phyloP scores from a whole-genome alignment of 495 filamentous ascomycete species.

The Talaromyces adpressus region DNA sequence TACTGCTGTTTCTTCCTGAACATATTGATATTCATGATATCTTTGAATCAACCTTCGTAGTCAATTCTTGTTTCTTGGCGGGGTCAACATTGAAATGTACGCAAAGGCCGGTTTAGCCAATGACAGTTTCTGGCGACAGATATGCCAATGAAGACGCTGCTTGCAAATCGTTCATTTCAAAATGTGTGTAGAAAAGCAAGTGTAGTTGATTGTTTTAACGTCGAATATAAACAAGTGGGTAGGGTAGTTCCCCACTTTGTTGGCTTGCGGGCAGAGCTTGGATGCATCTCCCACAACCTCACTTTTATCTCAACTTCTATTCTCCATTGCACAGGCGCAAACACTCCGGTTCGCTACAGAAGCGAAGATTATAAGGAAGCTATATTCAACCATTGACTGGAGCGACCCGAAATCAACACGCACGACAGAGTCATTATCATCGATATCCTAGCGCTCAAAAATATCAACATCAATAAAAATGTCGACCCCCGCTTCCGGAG shows the following conservation, averaged over 20 bases:
- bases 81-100: too few species aligned
- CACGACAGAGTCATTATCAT: not conserved
- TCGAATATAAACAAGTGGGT: not conserved
- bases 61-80: too few species aligned
- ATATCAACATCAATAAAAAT: conserved; percentile 10
- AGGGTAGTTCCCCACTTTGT: not conserved
- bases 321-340: not conserved
- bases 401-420: not conserved
- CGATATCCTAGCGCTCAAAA: not conserved
- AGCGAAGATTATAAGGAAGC: not conserved
- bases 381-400: not conserved
- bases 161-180: too few species aligned
- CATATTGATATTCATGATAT: too few species aligned
- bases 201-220: too few species aligned
- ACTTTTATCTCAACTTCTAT: not conserved
- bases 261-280: not conserved
- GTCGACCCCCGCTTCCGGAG: conserved; percentile 23
- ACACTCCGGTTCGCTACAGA: not conserved
- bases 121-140: too few species aligned
- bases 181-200: too few species aligned
- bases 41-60: too few species aligned
- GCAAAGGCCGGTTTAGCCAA: too few species aligned
- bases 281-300: not conserved
- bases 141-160: too few species aligned
- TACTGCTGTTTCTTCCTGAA: too few species aligned